Percentiles rank a stretch among this genome's conserved stretches.
Conservation (phyloP, 441 rosid species). For the Populus hybrid region DNA sequence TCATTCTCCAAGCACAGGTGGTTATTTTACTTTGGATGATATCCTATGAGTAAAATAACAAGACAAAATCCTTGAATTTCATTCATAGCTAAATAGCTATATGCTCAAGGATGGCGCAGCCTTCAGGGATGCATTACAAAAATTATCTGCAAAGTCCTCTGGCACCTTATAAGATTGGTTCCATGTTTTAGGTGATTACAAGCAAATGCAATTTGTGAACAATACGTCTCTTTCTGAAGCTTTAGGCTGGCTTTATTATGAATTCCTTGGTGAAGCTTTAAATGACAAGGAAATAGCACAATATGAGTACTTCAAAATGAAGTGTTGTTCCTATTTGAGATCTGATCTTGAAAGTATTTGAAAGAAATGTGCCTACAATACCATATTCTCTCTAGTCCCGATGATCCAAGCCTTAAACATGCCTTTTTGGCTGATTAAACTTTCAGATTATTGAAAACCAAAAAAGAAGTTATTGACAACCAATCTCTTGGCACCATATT, state of each 20-base stretch:
- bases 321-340: neutral
- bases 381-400: neutral
- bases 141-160: neutral
- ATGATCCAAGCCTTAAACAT: neutral
- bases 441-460: neutral
- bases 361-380: neutral
- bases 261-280: neutral
- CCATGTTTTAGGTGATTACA: neutral
- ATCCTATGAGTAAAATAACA: neutral
- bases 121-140: neutral
- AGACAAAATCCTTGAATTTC: neutral
- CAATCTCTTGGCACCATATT: neutral
- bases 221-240: neutral
- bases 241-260: neutral
- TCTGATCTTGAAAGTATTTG: neutral
- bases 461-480: neutral
- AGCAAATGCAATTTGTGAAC: neutral
- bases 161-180: neutral
- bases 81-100: neutral
- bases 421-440: neutral
- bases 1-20: accelerated
- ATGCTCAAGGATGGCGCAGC: neutral
- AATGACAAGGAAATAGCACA: neutral
- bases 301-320: neutral
- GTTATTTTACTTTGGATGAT: neutral